A percentile compares a stretch with the other conserved stretches of the same genome.
These are phyloP conservation scores for Urtica urens DNA, from an alignment of 306 rosid species.

Conservation along the genomic window DNA sequence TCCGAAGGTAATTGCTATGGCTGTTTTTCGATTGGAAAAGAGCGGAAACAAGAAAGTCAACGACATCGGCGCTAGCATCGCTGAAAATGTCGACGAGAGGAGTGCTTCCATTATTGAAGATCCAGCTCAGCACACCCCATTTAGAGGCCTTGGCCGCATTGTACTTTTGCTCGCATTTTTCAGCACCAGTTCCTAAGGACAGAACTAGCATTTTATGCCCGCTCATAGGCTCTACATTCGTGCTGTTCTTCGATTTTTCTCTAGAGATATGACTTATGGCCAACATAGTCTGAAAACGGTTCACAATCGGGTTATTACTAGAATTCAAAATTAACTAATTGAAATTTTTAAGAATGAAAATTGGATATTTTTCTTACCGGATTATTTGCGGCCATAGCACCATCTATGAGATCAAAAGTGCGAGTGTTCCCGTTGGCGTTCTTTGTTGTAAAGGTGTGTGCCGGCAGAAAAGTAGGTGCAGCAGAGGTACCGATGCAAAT, in stretches of 20 bases:
- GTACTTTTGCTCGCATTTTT: constrained; percentile 31
- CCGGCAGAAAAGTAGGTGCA: constrained; percentile 33
- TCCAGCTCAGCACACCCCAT: constrained; percentile 34
- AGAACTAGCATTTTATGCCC: constrained; percentile 19
- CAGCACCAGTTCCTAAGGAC: constrained; percentile 32
- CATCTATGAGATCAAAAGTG: constrained; percentile 27
- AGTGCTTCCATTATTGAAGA: constrained; percentile 15
- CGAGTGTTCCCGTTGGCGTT: constrained; percentile 14
- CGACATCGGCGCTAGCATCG: constrained; percentile 35
- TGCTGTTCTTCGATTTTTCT: background rate
- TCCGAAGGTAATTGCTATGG: constrained; percentile 29
- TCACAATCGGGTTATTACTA: too few relatives aligned
- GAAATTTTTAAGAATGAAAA: background rate
- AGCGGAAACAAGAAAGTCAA: constrained; percentile 31
- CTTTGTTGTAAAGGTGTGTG: constrained; percentile 24
- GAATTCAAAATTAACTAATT: too few relatives aligned
- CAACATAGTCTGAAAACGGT: constrained; percentile 31
- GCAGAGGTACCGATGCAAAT: constrained; percentile 36
- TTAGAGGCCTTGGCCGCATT: constrained; percentile 21
- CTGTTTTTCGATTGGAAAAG: constrained; percentile 21
- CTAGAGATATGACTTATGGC: constrained; percentile 24
- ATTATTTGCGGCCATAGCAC: constrained; percentile 35
- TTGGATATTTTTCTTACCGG: constrained; percentile 18
- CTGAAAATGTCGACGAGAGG: constrained; percentile 27
- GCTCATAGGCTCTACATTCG: constrained; percentile 11